Evolutionary conservation across 441 rosid genomes (phyloP).

Genomic region (Populus hybrid): DNA sequence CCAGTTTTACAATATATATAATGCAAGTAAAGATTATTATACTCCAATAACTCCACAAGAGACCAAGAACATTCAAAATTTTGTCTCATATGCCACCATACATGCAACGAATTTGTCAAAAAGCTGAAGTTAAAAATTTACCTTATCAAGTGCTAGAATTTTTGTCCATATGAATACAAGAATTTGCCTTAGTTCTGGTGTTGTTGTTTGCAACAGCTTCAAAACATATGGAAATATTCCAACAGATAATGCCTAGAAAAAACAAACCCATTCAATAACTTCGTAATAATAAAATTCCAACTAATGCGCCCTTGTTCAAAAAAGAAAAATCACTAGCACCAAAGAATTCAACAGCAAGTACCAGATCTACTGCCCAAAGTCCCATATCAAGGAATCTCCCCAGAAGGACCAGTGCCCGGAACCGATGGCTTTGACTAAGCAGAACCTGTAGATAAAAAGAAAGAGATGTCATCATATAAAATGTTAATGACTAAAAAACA

Average conservation of each 20-base stretch:
- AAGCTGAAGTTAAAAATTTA: constrained; percentile 19
- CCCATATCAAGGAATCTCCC: constrained; percentile 99
- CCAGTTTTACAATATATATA: background rate
- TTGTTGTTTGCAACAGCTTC: constrained; percentile 93
- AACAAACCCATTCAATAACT: constrained; percentile 14
- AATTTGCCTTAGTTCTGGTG: constrained; percentile 91
- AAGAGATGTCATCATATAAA: background rate
- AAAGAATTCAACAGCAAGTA: constrained; percentile 31
- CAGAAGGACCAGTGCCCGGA: constrained; percentile 95
- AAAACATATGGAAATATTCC: constrained; percentile 98
- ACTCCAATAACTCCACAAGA: background rate
- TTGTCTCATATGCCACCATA: background rate
- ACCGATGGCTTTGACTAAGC: constrained; percentile 98
- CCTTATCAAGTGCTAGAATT: constrained; percentile 99
- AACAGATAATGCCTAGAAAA: constrained; percentile 87
- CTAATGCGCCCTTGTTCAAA: constrained; percentile 13
- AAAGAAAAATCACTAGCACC: constrained; percentile 11
- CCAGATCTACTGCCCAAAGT: constrained; percentile 99
- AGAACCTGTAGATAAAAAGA: constrained; percentile 61
- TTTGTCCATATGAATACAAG: constrained; percentile 99
- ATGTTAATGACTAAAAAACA: too few relatives aligned
- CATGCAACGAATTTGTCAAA: background rate
- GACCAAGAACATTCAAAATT: background rate
- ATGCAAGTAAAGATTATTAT: background rate
- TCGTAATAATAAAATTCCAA: constrained; percentile 12